Conservation (phyloP, 805 yeast genomes). For the Yarrowia divulgata region DNA sequence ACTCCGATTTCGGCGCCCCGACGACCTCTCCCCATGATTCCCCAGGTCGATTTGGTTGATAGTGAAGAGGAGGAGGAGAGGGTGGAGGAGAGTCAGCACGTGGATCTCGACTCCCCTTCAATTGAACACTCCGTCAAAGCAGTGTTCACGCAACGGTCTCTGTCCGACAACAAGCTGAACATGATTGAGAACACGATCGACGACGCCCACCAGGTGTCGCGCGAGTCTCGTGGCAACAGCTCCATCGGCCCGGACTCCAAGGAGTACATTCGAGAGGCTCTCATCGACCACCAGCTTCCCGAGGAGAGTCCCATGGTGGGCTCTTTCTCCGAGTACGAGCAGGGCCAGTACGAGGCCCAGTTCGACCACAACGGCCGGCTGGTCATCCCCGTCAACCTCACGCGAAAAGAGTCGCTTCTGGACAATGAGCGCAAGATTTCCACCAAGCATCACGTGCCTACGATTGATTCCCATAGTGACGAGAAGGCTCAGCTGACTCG, state of each 20-base stretch:
- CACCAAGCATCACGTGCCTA: constrained; percentile 43
- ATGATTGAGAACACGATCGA: constrained; percentile 38
- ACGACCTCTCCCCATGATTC: constrained; percentile 39
- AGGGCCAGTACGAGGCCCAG: constrained; percentile 35
- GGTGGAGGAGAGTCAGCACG: neutral
- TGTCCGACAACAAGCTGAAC: constrained; percentile 26
- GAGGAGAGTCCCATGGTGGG: constrained; percentile 29
- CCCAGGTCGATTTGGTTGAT: constrained; percentile 15
- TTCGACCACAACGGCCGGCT: constrained; percentile 32
- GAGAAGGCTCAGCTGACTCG: constrained; percentile 43
- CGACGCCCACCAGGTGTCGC: constrained; percentile 29
- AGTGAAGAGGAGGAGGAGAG: neutral
- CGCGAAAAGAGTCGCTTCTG: constrained; percentile 49
- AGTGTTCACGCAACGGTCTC: constrained; percentile 8
- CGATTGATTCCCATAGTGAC: constrained; percentile 33
- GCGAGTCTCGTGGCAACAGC: constrained; percentile 8
- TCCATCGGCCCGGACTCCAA: constrained; percentile 20
- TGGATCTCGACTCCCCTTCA: constrained; percentile 13
- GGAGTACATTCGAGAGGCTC: constrained; percentile 34
- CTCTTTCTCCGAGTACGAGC: constrained; percentile 31
- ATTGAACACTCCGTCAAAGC: constrained; percentile 29
- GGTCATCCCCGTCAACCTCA: constrained; percentile 38
- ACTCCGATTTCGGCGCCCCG: constrained; percentile 31
- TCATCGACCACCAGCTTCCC: constrained; percentile 32
- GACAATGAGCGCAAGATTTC: constrained; percentile 48